A percentile compares a stretch with the other conserved stretches of the same genome.
phyloP scores from a whole-genome alignment of 176 grass and related monocot species.

The Avena insularis region DNA sequence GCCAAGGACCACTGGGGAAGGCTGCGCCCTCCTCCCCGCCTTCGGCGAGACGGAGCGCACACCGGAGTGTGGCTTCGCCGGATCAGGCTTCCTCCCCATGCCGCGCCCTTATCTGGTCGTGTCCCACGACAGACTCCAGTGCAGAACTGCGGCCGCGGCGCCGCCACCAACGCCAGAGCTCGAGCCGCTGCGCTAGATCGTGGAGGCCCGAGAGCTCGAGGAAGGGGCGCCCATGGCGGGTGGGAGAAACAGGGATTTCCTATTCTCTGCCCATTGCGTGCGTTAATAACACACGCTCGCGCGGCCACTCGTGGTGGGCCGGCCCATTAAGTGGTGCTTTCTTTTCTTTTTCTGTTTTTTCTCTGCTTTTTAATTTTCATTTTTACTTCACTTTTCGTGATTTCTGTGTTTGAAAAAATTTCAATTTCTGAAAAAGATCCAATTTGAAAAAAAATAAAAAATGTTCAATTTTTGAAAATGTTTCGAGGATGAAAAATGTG shows the following conservation, averaged over 20 bases:
- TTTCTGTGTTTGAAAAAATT: too few species aligned
- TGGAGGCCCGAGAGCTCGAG: constrained; percentile 25
- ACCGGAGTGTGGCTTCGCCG: constrained; percentile 38
- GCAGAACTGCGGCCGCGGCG: not conserved
- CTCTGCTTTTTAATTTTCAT: too few species aligned
- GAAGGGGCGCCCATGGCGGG: constrained; percentile 35
- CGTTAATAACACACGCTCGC: too few species aligned
- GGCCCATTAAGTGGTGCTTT: too few species aligned
- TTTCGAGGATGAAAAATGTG: too few species aligned
- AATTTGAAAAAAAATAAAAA: too few species aligned
- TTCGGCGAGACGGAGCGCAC: constrained; percentile 38
- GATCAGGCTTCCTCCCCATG: constrained; percentile 62
- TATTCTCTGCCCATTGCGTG: too few species aligned
- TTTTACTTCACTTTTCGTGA: too few species aligned
- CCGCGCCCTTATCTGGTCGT: not conserved
- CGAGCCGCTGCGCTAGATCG: constrained; percentile 40
- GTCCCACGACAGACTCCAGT: not conserved
- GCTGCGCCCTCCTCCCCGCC: constrained; percentile 43
- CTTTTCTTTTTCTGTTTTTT: too few species aligned
- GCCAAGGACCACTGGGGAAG: constrained; percentile 60
- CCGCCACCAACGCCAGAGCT: not conserved
- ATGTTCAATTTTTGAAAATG: too few species aligned
- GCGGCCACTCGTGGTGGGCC: too few species aligned
- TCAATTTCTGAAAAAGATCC: too few species aligned
- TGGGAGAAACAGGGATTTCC: not conserved